Evolutionary conservation across 2,329 filamentous ascomycete species (phyloP).

Genomic region (Cryphonectria japonica): DNA sequence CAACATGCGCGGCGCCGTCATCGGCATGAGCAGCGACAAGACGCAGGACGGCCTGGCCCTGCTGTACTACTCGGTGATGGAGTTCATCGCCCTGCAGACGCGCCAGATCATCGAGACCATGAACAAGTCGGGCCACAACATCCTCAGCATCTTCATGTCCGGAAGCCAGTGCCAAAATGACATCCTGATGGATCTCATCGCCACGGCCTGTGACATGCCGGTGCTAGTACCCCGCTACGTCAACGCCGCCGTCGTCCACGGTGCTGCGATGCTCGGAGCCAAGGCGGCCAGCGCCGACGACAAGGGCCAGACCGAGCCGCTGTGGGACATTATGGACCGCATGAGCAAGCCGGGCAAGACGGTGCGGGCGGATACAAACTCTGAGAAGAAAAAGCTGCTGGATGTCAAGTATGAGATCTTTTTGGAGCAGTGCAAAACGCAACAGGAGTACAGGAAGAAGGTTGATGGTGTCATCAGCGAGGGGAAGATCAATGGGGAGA

Average conservation of each 20-base stretch:
- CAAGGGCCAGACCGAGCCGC: conserved; percentile 77
- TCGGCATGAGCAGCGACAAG: conserved; percentile 86
- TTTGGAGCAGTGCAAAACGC: conserved; percentile 84
- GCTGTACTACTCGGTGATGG: conserved; percentile 94
- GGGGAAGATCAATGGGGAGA: conserved; percentile 34
- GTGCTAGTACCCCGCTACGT: conserved; percentile 93
- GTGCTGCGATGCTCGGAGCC: conserved; percentile 96
- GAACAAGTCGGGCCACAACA: conserved; percentile 86
- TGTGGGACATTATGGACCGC: conserved; percentile 97
- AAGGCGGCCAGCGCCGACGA: conserved; percentile 88
- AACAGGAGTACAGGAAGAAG: conserved; percentile 78
- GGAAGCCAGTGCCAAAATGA: conserved; percentile 97
- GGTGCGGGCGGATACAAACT: conserved; percentile 73
- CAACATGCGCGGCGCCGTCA: conserved; percentile 87
- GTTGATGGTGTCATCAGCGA: conserved; percentile 66
- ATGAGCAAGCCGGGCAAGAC: conserved; percentile 93
- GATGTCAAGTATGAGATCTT: conserved; percentile 95
- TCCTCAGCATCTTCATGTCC: conserved; percentile 97
- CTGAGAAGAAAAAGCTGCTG: conserved; percentile 76
- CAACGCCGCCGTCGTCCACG: conserved; percentile 93
- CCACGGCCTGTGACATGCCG: conserved; percentile 88
- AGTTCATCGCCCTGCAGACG: conserved; percentile 97
- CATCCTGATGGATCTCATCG: conserved; percentile 87
- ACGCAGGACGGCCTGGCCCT: conserved; percentile 84
- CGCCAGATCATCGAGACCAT: conserved; percentile 93